Evolutionary conservation across 2,329 filamentous ascomycete species (phyloP), one percentile per base, ranked within the genome.

Genomic region (Ustulina deusta): DNA sequence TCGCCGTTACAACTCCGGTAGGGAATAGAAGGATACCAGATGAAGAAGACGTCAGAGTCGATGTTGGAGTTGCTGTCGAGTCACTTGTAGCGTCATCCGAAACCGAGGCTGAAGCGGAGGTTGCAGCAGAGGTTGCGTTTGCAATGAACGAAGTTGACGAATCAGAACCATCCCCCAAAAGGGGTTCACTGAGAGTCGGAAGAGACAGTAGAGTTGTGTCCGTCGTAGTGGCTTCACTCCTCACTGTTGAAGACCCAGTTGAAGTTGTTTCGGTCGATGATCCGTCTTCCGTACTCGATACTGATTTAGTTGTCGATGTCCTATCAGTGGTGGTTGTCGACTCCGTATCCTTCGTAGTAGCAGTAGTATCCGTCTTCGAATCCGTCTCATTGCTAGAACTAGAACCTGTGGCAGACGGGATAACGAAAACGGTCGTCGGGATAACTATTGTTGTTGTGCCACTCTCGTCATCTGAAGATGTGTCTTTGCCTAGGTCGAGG

Each of bases 21-120:
- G 75, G 75, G 54, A 75, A 75, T 1, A 77, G 58, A 20, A 76
- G 56, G 44, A 77, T 77, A 13, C 69, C 70, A 3, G 74, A 74
- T 17, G 75, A 73, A 13, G 75, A 69, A 2, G 72, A 65, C 1
- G 51, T 62, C 25, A 4, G 1, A 13, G 59, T 46, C n/a, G 59
- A 42, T 2, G 46, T 34, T 0, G 49, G n/a, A 15, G 38, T 15
- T 25, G 66, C 2, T 3, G 55, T 51, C 6, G 60, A 49, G 29
- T 64, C 56, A 17, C 58, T 44, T 3, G 68, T 66, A 9, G 22
- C 20, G 20, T 40, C 42, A 38, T 57, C 44, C 10, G 61, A 68
- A 46, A 9, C 3, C 38, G 57, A 34, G 20, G 55, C 44, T 3
- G 60, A 52, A 34, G 27, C 55, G 7, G 66, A 61, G n/a, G n/a